Evolutionary conservation across 495 filamentous ascomycete genomes (phyloP), one percentile per base, ranked within the genome.

Genomic region (Aspergillus bridgeri): DNA sequence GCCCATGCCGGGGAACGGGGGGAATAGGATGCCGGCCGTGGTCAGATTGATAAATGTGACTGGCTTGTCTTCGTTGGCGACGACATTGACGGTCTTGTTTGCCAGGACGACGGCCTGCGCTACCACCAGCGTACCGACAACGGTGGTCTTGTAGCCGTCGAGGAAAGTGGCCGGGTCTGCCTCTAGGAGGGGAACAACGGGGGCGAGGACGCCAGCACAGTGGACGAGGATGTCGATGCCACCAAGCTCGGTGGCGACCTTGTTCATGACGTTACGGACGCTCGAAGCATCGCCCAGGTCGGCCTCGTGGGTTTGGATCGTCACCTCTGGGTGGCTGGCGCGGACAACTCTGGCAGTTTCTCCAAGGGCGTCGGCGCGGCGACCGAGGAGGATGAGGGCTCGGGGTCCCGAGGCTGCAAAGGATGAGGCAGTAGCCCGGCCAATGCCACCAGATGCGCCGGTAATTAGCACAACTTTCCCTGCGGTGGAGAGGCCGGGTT

Each of bases 401-500:
- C 55, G 44, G 44, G 64, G 55, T 11, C 52, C 49, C 21, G 61
- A 59, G 48, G 52, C 58, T 19, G 61, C 58, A 60, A 81, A 89
- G 44, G 78, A 82, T 54, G 86, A 79, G 51, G 61, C 61, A 50
- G 61, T 57, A 42, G 56, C 61, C 13, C 38, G 55, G 27, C 62
- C 62, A 49, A 67, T 64, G 27, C 61, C 64, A 24, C 58, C 56
- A 29, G 58, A 57, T 47, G 58, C 62, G 48, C 61, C 64, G 24
- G 59, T 67, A 42, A 67, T 64, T 29, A 67, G 17, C 13, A 64
- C 52, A 25, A 54, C 51, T 33, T 66, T 66, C 24, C 45, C 56
- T 17, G 56, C 48, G 20, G 59, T 61, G 42, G 68, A 68, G 43
- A 89, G 78, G 58, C 19, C 24, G 15, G 64, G 61, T 38, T 62